Percentiles rank a stretch among this genome's conserved stretches.
These are phyloP conservation scores for Penicillium glabrum DNA, from an alignment of 2,329 filamentous ascomycete genomes.

Conservation along the genomic window DNA sequence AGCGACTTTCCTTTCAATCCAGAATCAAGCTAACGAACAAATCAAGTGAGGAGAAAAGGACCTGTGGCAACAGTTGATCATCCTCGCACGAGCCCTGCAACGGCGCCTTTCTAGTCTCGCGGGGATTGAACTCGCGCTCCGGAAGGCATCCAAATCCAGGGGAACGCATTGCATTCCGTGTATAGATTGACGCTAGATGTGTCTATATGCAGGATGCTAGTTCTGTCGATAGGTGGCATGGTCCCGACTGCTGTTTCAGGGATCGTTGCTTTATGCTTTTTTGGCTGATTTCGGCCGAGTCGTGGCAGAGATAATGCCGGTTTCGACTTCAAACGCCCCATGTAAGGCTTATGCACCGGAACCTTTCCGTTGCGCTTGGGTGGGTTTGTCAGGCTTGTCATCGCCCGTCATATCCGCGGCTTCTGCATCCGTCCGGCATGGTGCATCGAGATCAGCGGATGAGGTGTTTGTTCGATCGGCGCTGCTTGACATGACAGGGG, in stretches of 20 bases:
- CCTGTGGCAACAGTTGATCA: slow-evolving; percentile 9
- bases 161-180: neutral
- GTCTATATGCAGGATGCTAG: neutral
- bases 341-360: slow-evolving; percentile 5
- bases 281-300: neutral
- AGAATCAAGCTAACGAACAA: neutral
- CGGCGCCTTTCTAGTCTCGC: neutral
- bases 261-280: slow-evolving; percentile 1
- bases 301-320: neutral
- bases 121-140: neutral
- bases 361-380: neutral
- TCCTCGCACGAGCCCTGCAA: slow-evolving; percentile 5
- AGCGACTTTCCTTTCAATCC: neutral
- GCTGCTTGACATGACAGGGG: neutral
- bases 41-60: neutral
- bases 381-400: neutral
- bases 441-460: neutral
- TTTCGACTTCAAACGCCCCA: neutral
- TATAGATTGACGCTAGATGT: neutral
- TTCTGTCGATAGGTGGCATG: slow-evolving; percentile 3
- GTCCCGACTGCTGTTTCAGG: neutral
- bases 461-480: neutral
- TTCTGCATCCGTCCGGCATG: neutral
- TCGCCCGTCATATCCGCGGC: neutral
- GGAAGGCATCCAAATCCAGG: neutral